These are phyloP conservation scores for Phallus indusiatus DNA, from an alignment of 768 basidiomycete genomes.

Conservation along the genomic window DNA sequence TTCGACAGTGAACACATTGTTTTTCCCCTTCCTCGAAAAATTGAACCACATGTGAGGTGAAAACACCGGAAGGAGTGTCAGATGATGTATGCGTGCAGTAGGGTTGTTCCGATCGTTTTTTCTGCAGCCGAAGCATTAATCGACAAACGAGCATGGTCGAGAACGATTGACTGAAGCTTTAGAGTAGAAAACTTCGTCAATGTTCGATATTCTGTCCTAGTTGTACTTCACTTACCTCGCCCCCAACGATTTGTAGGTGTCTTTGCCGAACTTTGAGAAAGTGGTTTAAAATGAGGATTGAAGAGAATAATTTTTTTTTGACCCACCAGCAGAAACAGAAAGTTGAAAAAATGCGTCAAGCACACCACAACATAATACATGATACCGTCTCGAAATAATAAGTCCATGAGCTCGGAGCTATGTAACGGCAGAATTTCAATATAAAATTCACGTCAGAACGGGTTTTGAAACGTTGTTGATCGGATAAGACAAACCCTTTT, in stretches of 20 bases:
- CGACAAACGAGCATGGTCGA: not conserved
- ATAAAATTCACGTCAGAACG: not conserved
- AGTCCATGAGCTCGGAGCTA: not conserved
- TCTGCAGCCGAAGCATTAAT: constrained; percentile 1
- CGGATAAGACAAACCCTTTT: not conserved
- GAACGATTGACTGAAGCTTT: not conserved
- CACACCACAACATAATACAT: not conserved
- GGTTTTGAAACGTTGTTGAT: not conserved
- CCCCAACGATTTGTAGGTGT: not conserved
- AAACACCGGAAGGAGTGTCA: not conserved
- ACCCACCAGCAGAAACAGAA: constrained; percentile 1
- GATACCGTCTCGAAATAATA: not conserved
- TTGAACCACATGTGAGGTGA: not conserved
- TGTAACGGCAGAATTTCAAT: not conserved
- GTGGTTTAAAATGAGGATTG: not conserved
- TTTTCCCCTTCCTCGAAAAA: not conserved
- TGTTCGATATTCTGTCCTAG: no score
- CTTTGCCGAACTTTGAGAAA: not conserved
- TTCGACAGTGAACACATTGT: not conserved
- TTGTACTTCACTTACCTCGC: not conserved
- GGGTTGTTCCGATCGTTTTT: not conserved
- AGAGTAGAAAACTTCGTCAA: not conserved
- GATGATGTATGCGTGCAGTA: not conserved
- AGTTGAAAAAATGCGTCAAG: constrained; percentile 1
- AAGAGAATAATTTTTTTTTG: not conserved